These are phyloP conservation scores for Mycena filopes DNA, from an alignment of 768 basidiomycete species.

Conservation along the genomic window DNA sequence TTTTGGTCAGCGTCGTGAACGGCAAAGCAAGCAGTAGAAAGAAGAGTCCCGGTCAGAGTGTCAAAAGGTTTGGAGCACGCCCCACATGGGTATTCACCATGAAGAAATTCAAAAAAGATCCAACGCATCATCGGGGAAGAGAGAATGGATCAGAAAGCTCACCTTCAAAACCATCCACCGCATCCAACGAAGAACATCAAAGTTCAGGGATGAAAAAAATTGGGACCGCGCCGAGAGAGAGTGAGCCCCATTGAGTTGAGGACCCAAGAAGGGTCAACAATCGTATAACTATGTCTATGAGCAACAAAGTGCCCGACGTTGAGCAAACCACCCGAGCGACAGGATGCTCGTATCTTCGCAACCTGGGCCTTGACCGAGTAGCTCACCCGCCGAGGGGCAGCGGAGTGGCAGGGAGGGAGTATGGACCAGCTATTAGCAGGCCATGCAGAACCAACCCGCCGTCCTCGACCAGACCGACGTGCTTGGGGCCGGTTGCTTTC, in stretches of 20 bases:
- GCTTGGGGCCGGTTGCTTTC: constrained; percentile 83
- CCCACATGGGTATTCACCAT: constrained; percentile 81
- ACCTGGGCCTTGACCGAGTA: constrained; percentile 55
- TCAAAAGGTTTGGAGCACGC: constrained; percentile 83
- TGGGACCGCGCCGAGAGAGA: constrained; percentile 70
- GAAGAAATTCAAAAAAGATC: constrained; percentile 88
- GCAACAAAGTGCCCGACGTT: constrained; percentile 66
- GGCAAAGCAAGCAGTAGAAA: neutral
- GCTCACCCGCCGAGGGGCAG: constrained; percentile 50
- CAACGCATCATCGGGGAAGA: constrained; percentile 64
- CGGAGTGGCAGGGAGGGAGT: constrained; percentile 71
- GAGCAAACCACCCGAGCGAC: constrained; percentile 55
- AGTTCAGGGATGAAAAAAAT: constrained; percentile 70
- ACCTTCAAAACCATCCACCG: constrained; percentile 22
- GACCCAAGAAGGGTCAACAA: constrained; percentile 62
- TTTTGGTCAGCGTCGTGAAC: neutral
- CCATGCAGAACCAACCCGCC: constrained; percentile 59
- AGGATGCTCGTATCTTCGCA: constrained; percentile 84
- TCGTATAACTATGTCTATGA: constrained; percentile 93
- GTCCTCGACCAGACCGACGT: constrained; percentile 68
- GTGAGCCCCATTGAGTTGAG: constrained; percentile 94
- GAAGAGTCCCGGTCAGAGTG: constrained; percentile 53
- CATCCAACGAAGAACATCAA: constrained; percentile 56
- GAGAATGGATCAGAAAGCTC: constrained; percentile 31
- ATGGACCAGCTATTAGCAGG: constrained; percentile 38